phyloP scores from a whole-genome alignment of 225 moss, liverwort and hornwort genomes.

The Ulota crispa region DNA sequence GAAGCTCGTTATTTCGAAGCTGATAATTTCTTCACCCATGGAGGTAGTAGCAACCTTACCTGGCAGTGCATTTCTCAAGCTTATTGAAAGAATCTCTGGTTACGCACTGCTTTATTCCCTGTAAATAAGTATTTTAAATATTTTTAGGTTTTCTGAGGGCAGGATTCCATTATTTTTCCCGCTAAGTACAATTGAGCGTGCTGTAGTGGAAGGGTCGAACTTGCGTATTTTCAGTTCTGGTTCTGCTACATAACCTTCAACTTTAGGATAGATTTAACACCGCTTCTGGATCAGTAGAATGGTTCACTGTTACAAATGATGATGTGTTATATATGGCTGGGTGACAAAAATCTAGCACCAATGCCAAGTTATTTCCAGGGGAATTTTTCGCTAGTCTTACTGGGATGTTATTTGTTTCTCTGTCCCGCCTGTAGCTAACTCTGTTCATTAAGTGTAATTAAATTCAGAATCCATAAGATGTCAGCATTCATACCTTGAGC shows the following conservation, averaged over 20 bases:
- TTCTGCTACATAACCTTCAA: not conserved
- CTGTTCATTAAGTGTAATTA: not conserved
- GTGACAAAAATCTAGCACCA: not conserved
- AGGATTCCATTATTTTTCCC: not conserved
- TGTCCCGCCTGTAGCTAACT: not conserved
- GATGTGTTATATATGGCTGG: not conserved
- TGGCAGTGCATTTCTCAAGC: not conserved
- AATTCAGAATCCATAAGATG: not conserved
- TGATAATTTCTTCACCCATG: constrained; percentile 13
- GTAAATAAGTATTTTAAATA: not conserved
- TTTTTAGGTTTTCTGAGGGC: not conserved
- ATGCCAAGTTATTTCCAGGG: not conserved
- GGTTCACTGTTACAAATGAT: not conserved
- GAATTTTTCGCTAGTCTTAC: not conserved
- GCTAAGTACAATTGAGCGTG: constrained; percentile 6
- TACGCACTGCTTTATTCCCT: not conserved
- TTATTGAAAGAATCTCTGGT: constrained; percentile 1
- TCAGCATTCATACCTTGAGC: not conserved
- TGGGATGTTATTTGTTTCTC: not conserved
- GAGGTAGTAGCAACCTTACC: not conserved
- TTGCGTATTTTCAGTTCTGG: not conserved
- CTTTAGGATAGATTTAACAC: not conserved
- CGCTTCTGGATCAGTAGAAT: not conserved
- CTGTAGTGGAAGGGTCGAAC: not conserved
- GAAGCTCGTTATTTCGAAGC: constrained; percentile 9